Conservation (phyloP, 1,284 basidiomycete genomes). For the Omphalotus olearius region DNA sequence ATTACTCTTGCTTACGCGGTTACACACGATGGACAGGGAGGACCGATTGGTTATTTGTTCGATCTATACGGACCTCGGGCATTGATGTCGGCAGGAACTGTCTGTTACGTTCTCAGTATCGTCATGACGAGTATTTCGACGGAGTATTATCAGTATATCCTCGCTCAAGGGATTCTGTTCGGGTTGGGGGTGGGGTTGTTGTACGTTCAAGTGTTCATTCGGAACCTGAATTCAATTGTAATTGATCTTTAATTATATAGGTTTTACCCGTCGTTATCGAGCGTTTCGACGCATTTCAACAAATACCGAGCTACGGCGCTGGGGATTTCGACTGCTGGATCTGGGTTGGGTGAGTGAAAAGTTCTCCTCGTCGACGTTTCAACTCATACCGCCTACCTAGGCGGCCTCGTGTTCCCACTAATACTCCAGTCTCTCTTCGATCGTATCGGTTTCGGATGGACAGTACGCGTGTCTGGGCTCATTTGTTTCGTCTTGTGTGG, state of each 20-base stretch:
- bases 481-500: constrained; percentile 37
- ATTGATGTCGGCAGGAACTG: constrained; percentile 40
- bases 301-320: constrained; percentile 57
- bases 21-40: constrained; percentile 39
- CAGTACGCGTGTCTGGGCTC: constrained; percentile 46
- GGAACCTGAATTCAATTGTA: background rate
- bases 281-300: constrained; percentile 51
- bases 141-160: constrained; percentile 53
- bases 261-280: constrained; percentile 53
- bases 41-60: constrained; percentile 44
- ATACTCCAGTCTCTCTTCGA: constrained; percentile 56
- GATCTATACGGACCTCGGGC: constrained; percentile 48
- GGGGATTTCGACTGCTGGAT: constrained; percentile 50
- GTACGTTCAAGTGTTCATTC: constrained; percentile 37
- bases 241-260: constrained; percentile 30
- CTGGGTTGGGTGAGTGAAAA: constrained; percentile 51
- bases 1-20: too few species aligned
- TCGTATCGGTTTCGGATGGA: constrained; percentile 57
- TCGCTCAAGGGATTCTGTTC: constrained; percentile 56
- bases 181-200: constrained; percentile 57
- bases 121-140: constrained; percentile 52
- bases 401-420: constrained; percentile 66
- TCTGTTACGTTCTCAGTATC: constrained; percentile 39
- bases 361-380: constrained; percentile 11
- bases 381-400: constrained; percentile 24